Evolutionary conservation across 2,329 filamentous ascomycete species (phyloP), one percentile per base, ranked within the genome.

Genomic region (Drechslera avenae): DNA sequence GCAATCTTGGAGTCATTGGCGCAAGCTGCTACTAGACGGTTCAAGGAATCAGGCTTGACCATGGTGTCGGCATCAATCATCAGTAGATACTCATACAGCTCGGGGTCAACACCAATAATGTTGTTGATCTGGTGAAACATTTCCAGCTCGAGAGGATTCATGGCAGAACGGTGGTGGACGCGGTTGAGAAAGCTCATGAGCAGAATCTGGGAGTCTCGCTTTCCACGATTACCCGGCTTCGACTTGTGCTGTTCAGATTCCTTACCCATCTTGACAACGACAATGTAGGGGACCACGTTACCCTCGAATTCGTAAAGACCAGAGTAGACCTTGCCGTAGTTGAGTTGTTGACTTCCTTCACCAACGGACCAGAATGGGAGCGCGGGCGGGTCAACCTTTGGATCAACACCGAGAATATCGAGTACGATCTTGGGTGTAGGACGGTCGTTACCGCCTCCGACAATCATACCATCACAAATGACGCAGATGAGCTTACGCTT

Each of bases 71-170:
- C 94, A 75, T 99, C 94, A 55, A 99, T 88, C 92, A 96, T 96
- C 61, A 99, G 82, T 46, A 97, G 81, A 66, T 97, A 99, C 73
- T 99, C 94, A 72, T 99, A 99, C 13, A 99, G 82, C 72, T 97
- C 92, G 2, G 94, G 94, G 64, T 99, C 92, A 13, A 99, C 94
- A 64, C 94, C 94, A 57, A 99, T 99, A 63, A 99, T 90, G 72
- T 99, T 99, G 82, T 97, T 96, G 79, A 99, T 91, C 73, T 99
- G 94, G 70, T 99, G 94, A 80, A 97, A 97, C 82, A 97, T 96
- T 74, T 99, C 94, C 37, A 99, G 79, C 73, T 99, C 94, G 10
- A 99, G 85, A 13, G 94, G 94, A 57, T 88, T 94, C 94, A 99
- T 99, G 1, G 93, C 88, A 2, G 89, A 81, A 56, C 92, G 89